A percentile compares a stretch with the other conserved stretches of the same genome.
Conservation (phyloP, 306 rosid genomes). For the Quercus dentata region DNA sequence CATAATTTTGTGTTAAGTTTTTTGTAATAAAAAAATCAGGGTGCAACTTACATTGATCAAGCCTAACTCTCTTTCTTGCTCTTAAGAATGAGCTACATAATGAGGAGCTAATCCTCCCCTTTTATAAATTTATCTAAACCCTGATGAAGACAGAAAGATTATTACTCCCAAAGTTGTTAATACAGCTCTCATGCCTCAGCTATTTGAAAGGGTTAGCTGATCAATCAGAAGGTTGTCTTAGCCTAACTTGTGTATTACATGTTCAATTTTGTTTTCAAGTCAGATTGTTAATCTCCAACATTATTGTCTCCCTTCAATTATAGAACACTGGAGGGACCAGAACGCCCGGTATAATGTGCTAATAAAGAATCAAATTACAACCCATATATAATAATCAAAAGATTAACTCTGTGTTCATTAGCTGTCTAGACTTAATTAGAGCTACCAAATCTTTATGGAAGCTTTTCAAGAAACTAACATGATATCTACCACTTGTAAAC, state of each 20-base stretch:
- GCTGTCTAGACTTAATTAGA: slow-evolving; percentile 79
- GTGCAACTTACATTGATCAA: no score
- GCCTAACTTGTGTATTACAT: slow-evolving; percentile 24
- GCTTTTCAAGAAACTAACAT: slow-evolving; percentile 51
- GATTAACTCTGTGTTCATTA: slow-evolving; percentile 62
- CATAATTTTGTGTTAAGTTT: no score
- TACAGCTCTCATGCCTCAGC: background rate
- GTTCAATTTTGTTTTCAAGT: slow-evolving; percentile 33
- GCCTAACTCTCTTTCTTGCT: no score
- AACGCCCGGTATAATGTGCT: slow-evolving; percentile 44
- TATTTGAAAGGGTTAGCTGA: background rate
- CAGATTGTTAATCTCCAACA: slow-evolving; percentile 42
- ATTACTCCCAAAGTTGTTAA: background rate
- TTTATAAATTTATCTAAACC: no score
- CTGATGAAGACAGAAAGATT: no score
- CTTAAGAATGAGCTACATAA: no score
- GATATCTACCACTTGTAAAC: slow-evolving; percentile 46
- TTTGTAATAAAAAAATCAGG: no score
- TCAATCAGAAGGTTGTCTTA: background rate
- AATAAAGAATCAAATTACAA: slow-evolving; percentile 36
- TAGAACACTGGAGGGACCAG: slow-evolving; percentile 55
- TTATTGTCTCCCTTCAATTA: slow-evolving; percentile 57
- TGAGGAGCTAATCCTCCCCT: no score
- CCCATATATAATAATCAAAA: slow-evolving; percentile 55
- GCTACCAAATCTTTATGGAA: slow-evolving; percentile 66